These are phyloP conservation scores for Passalora sequoiae DNA, from an alignment of 2,329 filamentous ascomycete species.

Conservation along the genomic window DNA sequence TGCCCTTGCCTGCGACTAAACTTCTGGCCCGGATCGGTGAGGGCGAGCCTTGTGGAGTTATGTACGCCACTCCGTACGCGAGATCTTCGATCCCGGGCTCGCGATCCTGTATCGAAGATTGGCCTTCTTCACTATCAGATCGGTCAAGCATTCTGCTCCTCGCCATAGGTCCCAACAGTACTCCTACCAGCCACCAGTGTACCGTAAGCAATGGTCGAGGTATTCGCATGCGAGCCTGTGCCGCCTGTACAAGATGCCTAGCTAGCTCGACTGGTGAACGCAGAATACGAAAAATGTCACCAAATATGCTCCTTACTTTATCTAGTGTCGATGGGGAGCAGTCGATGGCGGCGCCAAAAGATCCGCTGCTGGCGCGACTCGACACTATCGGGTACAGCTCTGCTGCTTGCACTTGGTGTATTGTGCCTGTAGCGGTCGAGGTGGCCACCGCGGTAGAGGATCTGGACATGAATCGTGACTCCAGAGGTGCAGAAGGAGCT, in stretches of 20 bases:
- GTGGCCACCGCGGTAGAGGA: constrained; percentile 10
- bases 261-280: constrained; percentile 29
- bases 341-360: constrained; percentile 10
- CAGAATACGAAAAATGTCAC: constrained; percentile 23
- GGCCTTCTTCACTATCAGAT: not conserved
- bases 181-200: constrained; percentile 34
- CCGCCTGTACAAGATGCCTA: constrained; percentile 27
- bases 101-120: constrained; percentile 10
- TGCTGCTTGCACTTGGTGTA: not conserved
- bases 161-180: constrained; percentile 33
- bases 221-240: constrained; percentile 27
- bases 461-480: constrained; percentile 7
- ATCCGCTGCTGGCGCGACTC: constrained; percentile 11
- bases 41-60: constrained; percentile 18
- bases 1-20: constrained; percentile 23
- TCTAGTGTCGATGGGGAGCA: constrained; percentile 19
- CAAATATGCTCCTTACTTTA: constrained; percentile 25
- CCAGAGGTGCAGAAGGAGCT: not conserved
- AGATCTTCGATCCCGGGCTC: constrained; percentile 10
- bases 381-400: not conserved
- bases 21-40: constrained; percentile 4
- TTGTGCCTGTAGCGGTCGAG: not conserved
- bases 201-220: constrained; percentile 28
- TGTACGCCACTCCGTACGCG: constrained; percentile 25
- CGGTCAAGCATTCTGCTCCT: constrained; percentile 1